A percentile compares a stretch with the other conserved stretches of the same genome.
Conservation (phyloP, 495 filamentous ascomycete genomes). For the Terfezia claveryi region DNA sequence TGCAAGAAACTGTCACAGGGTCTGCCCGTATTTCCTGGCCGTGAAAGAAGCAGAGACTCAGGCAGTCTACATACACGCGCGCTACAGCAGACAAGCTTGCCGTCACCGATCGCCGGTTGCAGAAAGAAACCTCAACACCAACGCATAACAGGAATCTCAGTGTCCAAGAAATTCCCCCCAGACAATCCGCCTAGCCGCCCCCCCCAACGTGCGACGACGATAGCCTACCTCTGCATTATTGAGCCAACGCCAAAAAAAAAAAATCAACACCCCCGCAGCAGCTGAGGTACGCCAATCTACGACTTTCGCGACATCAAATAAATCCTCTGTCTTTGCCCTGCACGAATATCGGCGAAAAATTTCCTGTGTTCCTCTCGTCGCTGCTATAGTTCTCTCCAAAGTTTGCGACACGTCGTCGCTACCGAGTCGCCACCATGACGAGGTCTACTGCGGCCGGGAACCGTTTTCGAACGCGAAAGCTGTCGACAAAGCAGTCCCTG, state of each 20-base stretch:
- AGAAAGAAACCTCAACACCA: too few relatives aligned
- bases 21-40: too few relatives aligned
- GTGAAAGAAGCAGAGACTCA: too few relatives aligned
- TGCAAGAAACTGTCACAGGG: too few relatives aligned
- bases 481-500: conserved; percentile 67
- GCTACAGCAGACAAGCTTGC: too few relatives aligned
- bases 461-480: conserved; percentile 61
- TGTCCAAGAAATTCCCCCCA: too few relatives aligned
- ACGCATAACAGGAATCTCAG: too few relatives aligned
- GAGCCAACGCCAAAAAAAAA: too few relatives aligned
- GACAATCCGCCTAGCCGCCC: background rate
- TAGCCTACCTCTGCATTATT: background rate
- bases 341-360: background rate
- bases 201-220: background rate
- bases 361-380: background rate
- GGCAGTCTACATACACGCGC: too few relatives aligned
- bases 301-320: background rate
- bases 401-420: conserved; percentile 4
- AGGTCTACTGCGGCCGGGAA: conserved; percentile 17
- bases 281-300: background rate
- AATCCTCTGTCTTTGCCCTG: background rate
- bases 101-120: too few relatives aligned
- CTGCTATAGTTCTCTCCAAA: background rate
- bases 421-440: conserved; percentile 20
- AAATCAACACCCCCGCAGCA: too few relatives aligned